Evolutionary conservation across 495 filamentous ascomycete genomes (phyloP).

Genomic region (Penicillium tannophilum): DNA sequence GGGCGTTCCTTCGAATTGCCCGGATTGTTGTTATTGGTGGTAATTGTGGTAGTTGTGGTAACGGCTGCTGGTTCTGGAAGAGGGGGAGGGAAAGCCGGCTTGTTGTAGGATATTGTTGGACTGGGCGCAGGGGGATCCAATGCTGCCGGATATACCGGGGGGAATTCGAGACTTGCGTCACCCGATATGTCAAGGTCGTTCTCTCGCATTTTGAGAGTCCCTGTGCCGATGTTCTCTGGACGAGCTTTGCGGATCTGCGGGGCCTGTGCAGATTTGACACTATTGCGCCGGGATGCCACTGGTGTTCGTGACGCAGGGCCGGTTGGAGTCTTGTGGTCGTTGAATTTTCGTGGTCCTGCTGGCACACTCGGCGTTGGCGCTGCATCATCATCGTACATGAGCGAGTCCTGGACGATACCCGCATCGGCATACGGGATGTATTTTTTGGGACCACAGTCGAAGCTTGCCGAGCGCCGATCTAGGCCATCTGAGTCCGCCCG

Average conservation of each 20-base stretch:
- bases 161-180: constrained; percentile 37
- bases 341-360: constrained; percentile 65
- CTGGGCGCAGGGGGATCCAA: constrained; percentile 50
- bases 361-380: constrained; percentile 89
- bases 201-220: constrained; percentile 34
- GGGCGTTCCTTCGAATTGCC: constrained; percentile 62
- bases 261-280: constrained; percentile 64
- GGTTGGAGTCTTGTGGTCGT: constrained; percentile 43
- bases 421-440: constrained; percentile 33
- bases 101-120: constrained; percentile 56
- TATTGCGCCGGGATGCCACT: constrained; percentile 56
- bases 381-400: constrained; percentile 63
- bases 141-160: constrained; percentile 34
- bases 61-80: constrained; percentile 26
- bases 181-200: constrained; percentile 27
- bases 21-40: constrained; percentile 8
- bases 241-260: constrained; percentile 33
- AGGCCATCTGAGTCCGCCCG: constrained; percentile 56
- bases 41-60: constrained; percentile 20
- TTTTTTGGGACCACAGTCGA: constrained; percentile 62
- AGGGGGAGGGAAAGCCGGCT: constrained; percentile 39
- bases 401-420: constrained; percentile 26
- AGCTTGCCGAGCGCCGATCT: constrained; percentile 72
- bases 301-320: constrained; percentile 49
- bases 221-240: constrained; percentile 44